Evolutionary conservation across 352 stramenopile genomes (phyloP), one percentile per base, ranked within the genome.

Genomic region (Hyaloperonospora brassicae): DNA sequence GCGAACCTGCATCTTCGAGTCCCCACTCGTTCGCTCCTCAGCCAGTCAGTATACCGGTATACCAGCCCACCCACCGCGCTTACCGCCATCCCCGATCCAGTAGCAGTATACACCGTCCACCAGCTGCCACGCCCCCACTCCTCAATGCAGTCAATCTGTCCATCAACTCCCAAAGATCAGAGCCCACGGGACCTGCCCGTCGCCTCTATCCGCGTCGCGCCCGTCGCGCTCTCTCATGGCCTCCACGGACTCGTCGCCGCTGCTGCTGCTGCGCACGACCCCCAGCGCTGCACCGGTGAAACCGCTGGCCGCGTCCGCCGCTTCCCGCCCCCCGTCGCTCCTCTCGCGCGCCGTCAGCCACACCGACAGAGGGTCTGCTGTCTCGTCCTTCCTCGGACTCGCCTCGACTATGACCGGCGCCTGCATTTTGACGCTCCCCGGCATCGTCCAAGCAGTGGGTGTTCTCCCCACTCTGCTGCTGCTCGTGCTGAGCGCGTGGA

Each of bases 321-420:
- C 54, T 6, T 50, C 53, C 1, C 22, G 58, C 1, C 45, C 64
- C 2, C 25, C 50, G 0, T 27, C 51, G 14, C 9, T 17, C 0
- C 31, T 39, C 13, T 31, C 27, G 21, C 51, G 41, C n/a, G 48
- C 55, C 13, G 68, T 62, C 0, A 61, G 52, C 31, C 69, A 72
- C 57, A 71, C 62, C 1, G 68, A 81, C 52, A 61, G 79, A 40
- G 77, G 79, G 24, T 87, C 75, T 22, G 71, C 77, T 22, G 56
- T 88, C 30, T 89, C 79, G 61, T 84, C 78, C 3, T 93, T 83
- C 50, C 64, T 93, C 39, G 82, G 79, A 0, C 68, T 93, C 14
- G 81, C 81, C 35, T 87, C 79, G 24, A 93, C 82, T 42, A 93
- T 93, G 82, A 89, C 83, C 57, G 79, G 79, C 13, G 76, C 82